phyloP scores from a whole-genome alignment of 2,329 filamentous ascomycete genomes.

The Fusarium aywerte region DNA sequence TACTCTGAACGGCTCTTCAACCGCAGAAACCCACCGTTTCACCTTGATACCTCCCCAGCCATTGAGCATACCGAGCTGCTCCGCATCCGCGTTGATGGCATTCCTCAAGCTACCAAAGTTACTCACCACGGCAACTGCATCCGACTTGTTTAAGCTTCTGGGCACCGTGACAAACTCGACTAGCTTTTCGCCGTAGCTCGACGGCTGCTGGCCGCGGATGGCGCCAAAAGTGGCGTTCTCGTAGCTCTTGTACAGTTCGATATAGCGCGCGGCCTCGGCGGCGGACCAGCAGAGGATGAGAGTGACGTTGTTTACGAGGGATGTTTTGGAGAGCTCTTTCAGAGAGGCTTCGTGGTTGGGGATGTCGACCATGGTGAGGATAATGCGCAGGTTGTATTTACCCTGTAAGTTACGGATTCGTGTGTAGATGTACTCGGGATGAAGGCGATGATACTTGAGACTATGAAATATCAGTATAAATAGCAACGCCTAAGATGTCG shows the following conservation, averaged over 20 bases:
- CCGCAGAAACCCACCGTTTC: conserved; percentile 81
- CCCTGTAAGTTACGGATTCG: conserved; percentile 86
- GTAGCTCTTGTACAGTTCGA: conserved; percentile 94
- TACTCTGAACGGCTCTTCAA: conserved; percentile 86
- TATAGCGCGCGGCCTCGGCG: conserved; percentile 90
- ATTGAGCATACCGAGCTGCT: conserved; percentile 84
- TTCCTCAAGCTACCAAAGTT: conserved; percentile 90
- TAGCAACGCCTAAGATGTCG: rapidly evolving
- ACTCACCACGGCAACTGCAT: conserved; percentile 88
- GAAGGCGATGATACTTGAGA: conserved; percentile 95
- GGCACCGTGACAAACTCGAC: conserved; percentile 94
- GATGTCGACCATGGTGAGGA: conserved; percentile 94
- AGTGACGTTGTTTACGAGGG: conserved; percentile 90
- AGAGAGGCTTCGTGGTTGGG: conserved; percentile 91
- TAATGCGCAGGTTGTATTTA: conserved; percentile 85
- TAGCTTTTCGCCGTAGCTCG: conserved; percentile 84
- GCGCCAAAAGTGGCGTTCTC: conserved; percentile 84
- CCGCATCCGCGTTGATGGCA: conserved; percentile 86
- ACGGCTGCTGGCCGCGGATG: conserved; percentile 86
- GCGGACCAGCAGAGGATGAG: conserved; percentile 94
- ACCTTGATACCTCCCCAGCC: conserved; percentile 98
- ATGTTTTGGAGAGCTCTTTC: conserved; percentile 91
- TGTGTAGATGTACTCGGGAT: conserved; percentile 97
- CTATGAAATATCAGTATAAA: conserved; percentile 51
- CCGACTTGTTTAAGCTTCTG: conserved; percentile 90